These are phyloP conservation scores for Eutrema heterophyllum DNA, from an alignment of 345 rosid genomes.

Conservation along the genomic window DNA sequence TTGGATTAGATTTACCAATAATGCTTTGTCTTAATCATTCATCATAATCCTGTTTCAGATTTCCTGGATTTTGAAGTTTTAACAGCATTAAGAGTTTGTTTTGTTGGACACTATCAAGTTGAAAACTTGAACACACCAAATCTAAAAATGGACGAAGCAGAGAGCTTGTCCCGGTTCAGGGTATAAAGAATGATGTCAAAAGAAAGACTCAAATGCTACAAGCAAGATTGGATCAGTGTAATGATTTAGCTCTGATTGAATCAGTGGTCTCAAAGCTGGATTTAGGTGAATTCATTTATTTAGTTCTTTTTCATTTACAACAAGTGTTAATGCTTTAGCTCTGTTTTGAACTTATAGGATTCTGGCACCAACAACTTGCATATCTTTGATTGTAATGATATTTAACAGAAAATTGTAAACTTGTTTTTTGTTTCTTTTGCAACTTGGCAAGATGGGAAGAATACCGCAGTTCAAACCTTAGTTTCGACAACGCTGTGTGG, in stretches of 20 bases:
- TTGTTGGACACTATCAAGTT: conserved; percentile 16
- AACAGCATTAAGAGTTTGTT: too few relatives aligned
- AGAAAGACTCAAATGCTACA: conserved; percentile 81
- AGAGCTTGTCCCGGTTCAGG: conserved; percentile 80
- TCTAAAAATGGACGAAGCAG: conserved; percentile 58
- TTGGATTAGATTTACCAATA: too few relatives aligned
- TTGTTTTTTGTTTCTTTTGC: too few relatives aligned
- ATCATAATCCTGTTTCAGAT: too few relatives aligned
- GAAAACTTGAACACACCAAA: background rate
- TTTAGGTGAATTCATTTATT: too few relatives aligned
- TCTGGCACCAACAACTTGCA: conserved; percentile 92
- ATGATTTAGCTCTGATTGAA: conserved; percentile 47
- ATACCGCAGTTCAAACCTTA: too few relatives aligned
- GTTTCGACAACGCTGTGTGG: too few relatives aligned
- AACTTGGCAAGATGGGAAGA: too few relatives aligned
- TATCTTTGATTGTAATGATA: too few relatives aligned
- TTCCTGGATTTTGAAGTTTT: too few relatives aligned
- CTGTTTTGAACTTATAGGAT: conserved; percentile 43
- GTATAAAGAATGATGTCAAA: conserved; percentile 72
- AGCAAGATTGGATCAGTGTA: conserved; percentile 32
- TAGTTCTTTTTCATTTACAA: background rate
- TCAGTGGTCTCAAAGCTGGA: conserved; percentile 72
- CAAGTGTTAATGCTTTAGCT: background rate
- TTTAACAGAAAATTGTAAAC: too few relatives aligned
- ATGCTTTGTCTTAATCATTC: too few relatives aligned